A percentile compares a stretch with the other conserved stretches of the same genome.
These are phyloP conservation scores for Aspergillus phoenicis DNA, from an alignment of 2,329 filamentous ascomycete genomes.

Conservation along the genomic window DNA sequence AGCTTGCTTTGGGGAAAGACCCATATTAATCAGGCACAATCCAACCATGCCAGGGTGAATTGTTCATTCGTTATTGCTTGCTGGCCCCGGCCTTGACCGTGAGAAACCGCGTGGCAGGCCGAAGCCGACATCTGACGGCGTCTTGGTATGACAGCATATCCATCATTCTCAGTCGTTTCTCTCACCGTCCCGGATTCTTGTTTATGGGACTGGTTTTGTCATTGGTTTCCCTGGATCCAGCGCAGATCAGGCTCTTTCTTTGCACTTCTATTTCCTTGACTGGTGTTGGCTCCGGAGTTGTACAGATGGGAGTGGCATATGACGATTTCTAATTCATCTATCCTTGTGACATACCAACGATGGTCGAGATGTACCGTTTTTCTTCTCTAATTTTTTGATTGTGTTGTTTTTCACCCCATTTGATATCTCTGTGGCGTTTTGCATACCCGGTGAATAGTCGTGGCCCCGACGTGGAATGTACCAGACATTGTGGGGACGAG, in stretches of 20 bases:
- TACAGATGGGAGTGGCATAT: constrained; percentile 27
- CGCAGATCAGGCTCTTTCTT: constrained; percentile 10
- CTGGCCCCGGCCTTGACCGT: neutral
- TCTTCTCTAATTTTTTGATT: constrained; percentile 5
- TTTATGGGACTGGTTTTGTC: constrained; percentile 11
- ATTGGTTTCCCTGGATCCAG: constrained; percentile 16
- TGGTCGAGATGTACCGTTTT: constrained; percentile 17
- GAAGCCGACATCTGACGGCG: neutral
- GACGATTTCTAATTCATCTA: constrained; percentile 21
- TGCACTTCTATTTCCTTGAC: constrained; percentile 8
- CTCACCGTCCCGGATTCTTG: neutral
- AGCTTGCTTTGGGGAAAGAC: neutral
- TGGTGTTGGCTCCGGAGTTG: constrained; percentile 25
- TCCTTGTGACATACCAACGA: constrained; percentile 20
- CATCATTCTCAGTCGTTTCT: neutral
- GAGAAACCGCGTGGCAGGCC: neutral
- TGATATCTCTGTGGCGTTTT: constrained; percentile 16
- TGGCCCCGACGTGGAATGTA: constrained; percentile 13
- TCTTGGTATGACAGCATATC: neutral
- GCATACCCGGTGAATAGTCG: constrained; percentile 20
- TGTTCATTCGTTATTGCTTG: neutral
- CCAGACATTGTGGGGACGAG: constrained; percentile 3
- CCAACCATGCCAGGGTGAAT: neutral
- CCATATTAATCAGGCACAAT: neutral
- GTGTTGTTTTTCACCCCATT: constrained; percentile 2